A percentile compares a stretch with the other conserved stretches of the same genome.
phyloP scores from a whole-genome alignment of 2,329 filamentous ascomycete species.

The Colletotrichum truncatum region DNA sequence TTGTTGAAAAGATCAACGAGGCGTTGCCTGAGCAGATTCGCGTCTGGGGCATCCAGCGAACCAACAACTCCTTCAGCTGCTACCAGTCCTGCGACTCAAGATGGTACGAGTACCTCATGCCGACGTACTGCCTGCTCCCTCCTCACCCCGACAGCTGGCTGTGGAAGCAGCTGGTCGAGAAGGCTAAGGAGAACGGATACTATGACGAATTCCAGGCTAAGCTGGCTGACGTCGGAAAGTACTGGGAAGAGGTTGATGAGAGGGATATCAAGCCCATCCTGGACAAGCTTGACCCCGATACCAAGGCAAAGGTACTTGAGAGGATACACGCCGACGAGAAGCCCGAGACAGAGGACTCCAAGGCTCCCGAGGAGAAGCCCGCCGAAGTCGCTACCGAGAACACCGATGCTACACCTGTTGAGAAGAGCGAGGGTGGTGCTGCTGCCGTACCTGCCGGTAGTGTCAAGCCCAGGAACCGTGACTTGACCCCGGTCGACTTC shows the following conservation, averaged over 20 bases:
- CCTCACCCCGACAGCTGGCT: slow-evolving; percentile 90
- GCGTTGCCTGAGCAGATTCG: slow-evolving; percentile 88
- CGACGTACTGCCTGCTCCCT: slow-evolving; percentile 90
- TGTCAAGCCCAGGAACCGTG: slow-evolving; percentile 50
- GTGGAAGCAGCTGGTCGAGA: slow-evolving; percentile 82
- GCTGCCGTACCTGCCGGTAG: slow-evolving; percentile 34
- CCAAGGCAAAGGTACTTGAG: slow-evolving; percentile 69
- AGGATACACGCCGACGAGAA: slow-evolving; percentile 58
- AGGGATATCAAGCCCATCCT: slow-evolving; percentile 79
- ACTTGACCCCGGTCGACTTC: slow-evolving; percentile 64
- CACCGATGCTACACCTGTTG: slow-evolving; percentile 5
- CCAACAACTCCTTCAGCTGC: slow-evolving; percentile 90
- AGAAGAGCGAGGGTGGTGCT: slow-evolving; percentile 20
- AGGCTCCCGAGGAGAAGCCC: slow-evolving; percentile 36
- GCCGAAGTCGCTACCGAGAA: slow-evolving; percentile 28
- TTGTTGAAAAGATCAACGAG: slow-evolving; percentile 91
- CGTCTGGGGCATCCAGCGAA: slow-evolving; percentile 92
- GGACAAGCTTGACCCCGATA: slow-evolving; percentile 69
- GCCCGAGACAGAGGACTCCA: slow-evolving; percentile 31
- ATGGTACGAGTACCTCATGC: slow-evolving; percentile 97
- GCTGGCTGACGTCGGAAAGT: slow-evolving; percentile 81
- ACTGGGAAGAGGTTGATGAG: slow-evolving; percentile 86
- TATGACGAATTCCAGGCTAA: slow-evolving; percentile 73
- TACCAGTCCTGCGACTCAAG: slow-evolving; percentile 95
- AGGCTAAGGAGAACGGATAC: slow-evolving; percentile 77